A percentile compares a stretch with the other conserved stretches of the same genome.
phyloP scores from a whole-genome alignment of 2,329 filamentous ascomycete species.

The Pseudogymnoascus destructans region DNA sequence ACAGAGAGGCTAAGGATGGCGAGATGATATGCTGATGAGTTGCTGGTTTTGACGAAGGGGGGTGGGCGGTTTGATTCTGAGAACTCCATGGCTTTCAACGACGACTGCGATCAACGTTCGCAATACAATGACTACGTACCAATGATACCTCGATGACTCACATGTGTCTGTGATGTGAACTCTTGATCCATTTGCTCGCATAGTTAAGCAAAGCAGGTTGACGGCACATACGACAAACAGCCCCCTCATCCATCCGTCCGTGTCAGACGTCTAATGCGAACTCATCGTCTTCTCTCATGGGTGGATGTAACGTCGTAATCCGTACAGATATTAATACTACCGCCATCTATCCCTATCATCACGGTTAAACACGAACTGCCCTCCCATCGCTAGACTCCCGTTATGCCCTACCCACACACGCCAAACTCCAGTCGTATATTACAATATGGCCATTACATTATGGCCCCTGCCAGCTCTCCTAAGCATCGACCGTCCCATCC shows the following conservation, averaged over 20 bases:
- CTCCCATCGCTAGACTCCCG: not conserved
- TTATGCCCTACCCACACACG: not conserved
- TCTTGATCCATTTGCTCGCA: not conserved
- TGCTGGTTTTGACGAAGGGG: constrained; percentile 2
- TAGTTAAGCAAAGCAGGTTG: not conserved
- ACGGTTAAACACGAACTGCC: not conserved
- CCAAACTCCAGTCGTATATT: constrained; percentile 5
- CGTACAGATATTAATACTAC: not conserved
- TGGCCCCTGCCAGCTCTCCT: not conserved
- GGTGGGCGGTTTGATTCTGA: constrained; percentile 4
- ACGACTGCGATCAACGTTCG: constrained; percentile 8
- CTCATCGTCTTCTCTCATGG: not conserved
- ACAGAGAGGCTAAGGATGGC: not conserved
- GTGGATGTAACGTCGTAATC: not conserved
- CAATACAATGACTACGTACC: constrained; percentile 7
- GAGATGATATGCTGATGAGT: not conserved
- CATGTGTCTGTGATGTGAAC: not conserved
- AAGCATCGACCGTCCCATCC: constrained; percentile 14
- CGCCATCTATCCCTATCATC: not conserved
- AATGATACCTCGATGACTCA: not conserved
- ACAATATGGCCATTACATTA: not conserved
- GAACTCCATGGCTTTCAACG: constrained; percentile 1
- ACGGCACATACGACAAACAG: no score
- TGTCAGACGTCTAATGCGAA: not conserved
- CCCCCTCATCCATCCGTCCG: not conserved